Evolutionary conservation across 31 red algal genomes (phyloP), one percentile per base, ranked within the genome.

Genomic region (Endocladia muricata): DNA sequence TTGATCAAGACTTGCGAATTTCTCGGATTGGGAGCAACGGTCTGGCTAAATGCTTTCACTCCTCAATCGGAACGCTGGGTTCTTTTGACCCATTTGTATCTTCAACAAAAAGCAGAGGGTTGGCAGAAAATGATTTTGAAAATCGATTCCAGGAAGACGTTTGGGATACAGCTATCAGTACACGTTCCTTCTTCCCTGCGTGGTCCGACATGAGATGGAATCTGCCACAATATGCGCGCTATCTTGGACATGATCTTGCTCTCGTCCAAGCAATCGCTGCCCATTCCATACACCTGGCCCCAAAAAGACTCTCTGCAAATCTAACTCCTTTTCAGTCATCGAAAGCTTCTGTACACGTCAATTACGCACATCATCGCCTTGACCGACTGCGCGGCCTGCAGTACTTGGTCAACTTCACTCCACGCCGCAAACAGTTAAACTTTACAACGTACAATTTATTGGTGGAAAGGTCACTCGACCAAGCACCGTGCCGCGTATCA

Each of bases 371-470:
- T 29, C 83, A 86, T 40, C 83, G 83, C 22, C 61, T 86, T 36
- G 83, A 86, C 55, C 73, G 83, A 22, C 29, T 86, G 15, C 83
- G 74, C 43, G 83, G 83, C n/a, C 73, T 86, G 58, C 83, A 86
- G 60, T 86, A 68, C 30, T 41, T 77, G 21, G 74, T 51, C 17
- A 76, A 86, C 73, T 76, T 58, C 57, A 9, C 25, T 47, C 26
- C 31, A 30, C 64, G 38, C 25, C 11, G 11, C 19, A 51, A 51
- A 2, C 4, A 26, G 4, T 3, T 29, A 30, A 81, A 81, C 31
- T 26, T 19, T 32, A 34, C 61, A 29, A 29, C 28, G 9, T 67
- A 34, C 61, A 56, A 70, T 81, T 57, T 66, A 7, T 64, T 81
- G 0, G 15, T 81, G 6, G 48, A 68, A 34, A 56, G 34, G 21